These are phyloP conservation scores for Pseudogymnoascus destructans DNA, from an alignment of 2,329 filamentous ascomycete species.

Conservation along the genomic window DNA sequence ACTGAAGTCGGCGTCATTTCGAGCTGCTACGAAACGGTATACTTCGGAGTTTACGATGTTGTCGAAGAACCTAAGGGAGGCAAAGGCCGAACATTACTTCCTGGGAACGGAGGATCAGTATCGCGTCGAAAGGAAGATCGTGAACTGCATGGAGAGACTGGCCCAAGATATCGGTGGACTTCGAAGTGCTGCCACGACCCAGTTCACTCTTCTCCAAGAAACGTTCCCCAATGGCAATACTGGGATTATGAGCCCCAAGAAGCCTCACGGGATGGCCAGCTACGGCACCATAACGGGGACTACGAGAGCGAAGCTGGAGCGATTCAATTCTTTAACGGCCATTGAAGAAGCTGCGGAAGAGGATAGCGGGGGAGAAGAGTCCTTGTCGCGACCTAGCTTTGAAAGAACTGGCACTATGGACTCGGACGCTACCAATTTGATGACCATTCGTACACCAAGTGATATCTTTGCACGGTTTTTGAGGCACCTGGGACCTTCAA, in stretches of 20 bases:
- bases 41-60: conserved; percentile 55
- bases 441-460: conserved; percentile 40
- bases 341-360: conserved; percentile 52
- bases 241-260: not conserved
- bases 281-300: conserved; percentile 13
- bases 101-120: conserved; percentile 70
- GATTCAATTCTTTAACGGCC: conserved; percentile 38
- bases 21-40: conserved; percentile 48
- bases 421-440: not conserved
- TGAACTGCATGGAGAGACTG: conserved; percentile 72
- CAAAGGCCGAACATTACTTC: conserved; percentile 79
- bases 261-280: not conserved
- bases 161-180: conserved; percentile 84
- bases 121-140: conserved; percentile 62
- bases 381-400: conserved; percentile 12
- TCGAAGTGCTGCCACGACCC: conserved; percentile 75
- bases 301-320: conserved; percentile 33
- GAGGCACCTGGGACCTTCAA: conserved; percentile 73
- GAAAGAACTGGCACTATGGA: conserved; percentile 2
- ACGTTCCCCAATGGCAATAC: conserved; percentile 21
- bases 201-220: conserved; percentile 73
- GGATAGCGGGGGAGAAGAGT: conserved; percentile 35
- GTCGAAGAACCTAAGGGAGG: conserved; percentile 66
- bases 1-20: conserved; percentile 52
- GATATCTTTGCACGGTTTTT: conserved; percentile 94